A percentile compares a stretch with the other conserved stretches of the same genome.
These are phyloP conservation scores for Pseudozyma pruni DNA, from an alignment of 1,284 basidiomycete species.

Conservation along the genomic window DNA sequence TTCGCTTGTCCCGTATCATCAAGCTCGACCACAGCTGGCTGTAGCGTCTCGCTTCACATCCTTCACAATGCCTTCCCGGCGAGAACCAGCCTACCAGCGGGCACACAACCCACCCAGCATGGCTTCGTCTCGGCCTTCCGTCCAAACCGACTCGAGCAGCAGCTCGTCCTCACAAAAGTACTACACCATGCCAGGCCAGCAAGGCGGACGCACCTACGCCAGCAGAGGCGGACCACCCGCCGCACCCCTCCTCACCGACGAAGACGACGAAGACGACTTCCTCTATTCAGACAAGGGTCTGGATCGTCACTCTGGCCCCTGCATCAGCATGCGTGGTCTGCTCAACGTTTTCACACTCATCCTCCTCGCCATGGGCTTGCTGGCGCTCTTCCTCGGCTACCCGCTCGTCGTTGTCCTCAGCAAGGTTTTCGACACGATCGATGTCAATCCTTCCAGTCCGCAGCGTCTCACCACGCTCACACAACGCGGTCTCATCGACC, in stretches of 20 bases:
- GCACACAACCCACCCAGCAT: constrained; percentile 38
- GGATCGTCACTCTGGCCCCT: constrained; percentile 24
- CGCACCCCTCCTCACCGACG: constrained; percentile 26
- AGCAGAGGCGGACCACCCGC: constrained; percentile 7
- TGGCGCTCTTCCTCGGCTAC: constrained; percentile 65
- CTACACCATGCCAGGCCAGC: constrained; percentile 20
- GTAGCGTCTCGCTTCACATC: not conserved
- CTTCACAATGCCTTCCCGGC: constrained; percentile 23
- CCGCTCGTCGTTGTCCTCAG: constrained; percentile 55
- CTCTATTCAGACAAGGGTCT: constrained; percentile 37
- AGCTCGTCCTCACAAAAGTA: constrained; percentile 41
- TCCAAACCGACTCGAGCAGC: constrained; percentile 33
- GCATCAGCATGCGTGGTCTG: constrained; percentile 50
- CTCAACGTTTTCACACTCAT: constrained; percentile 61
- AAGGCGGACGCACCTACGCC: constrained; percentile 7
- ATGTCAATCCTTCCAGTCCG: constrained; percentile 20
- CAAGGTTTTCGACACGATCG: constrained; percentile 45
- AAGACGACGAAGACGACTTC: constrained; percentile 47
- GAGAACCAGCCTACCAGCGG: constrained; percentile 35
- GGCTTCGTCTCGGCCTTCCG: constrained; percentile 30
- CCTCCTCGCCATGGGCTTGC: constrained; percentile 48
- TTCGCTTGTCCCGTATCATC: not conserved
- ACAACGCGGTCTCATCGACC: constrained; percentile 53
- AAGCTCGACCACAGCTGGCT: not conserved
- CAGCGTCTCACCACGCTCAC: constrained; percentile 28